Evolutionary conservation across 148 eudicot species (phyloP).

Genomic region (Persicaria tinctoria): DNA sequence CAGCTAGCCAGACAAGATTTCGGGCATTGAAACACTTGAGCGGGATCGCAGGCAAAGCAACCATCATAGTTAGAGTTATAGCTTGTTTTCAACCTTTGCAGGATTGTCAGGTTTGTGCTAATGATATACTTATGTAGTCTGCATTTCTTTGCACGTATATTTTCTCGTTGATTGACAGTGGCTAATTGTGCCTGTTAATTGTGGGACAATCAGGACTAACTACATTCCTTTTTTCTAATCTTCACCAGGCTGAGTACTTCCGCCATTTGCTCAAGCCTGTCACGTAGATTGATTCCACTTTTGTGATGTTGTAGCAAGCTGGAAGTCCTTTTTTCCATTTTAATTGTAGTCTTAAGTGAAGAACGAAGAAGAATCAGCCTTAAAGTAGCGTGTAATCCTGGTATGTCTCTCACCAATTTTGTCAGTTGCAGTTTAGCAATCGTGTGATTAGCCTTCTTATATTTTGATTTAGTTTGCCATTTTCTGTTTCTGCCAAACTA

Average conservation of each 20-base stretch:
- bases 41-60: slow-evolving; percentile 75
- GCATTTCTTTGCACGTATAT: neutral
- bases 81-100: slow-evolving; percentile 82
- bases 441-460: neutral
- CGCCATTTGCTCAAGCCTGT: slow-evolving; percentile 83
- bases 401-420: slow-evolving; percentile 22
- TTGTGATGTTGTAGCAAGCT: slow-evolving; percentile 26
- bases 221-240: slow-evolving; percentile 15
- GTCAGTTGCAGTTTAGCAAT: neutral
- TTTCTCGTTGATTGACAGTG: neutral
- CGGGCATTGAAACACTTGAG: slow-evolving; percentile 71
- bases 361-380: slow-evolving; percentile 21
- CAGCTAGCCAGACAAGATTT: slow-evolving; percentile 76
- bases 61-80: slow-evolving; percentile 80
- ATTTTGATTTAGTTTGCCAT: neutral
- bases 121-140: neutral
- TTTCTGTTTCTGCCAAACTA: slow-evolving; percentile 16
- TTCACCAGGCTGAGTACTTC: slow-evolving; percentile 75
- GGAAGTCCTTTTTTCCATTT: slow-evolving; percentile 25
- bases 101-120: slow-evolving; percentile 64
- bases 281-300: slow-evolving; percentile 49
- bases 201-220: neutral
- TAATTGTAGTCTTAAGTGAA: slow-evolving; percentile 25
- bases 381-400: slow-evolving; percentile 26
- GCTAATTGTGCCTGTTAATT: neutral